Evolutionary conservation across 1,284 basidiomycete genomes (phyloP).

Genomic region (Caloboletus inedulis): DNA sequence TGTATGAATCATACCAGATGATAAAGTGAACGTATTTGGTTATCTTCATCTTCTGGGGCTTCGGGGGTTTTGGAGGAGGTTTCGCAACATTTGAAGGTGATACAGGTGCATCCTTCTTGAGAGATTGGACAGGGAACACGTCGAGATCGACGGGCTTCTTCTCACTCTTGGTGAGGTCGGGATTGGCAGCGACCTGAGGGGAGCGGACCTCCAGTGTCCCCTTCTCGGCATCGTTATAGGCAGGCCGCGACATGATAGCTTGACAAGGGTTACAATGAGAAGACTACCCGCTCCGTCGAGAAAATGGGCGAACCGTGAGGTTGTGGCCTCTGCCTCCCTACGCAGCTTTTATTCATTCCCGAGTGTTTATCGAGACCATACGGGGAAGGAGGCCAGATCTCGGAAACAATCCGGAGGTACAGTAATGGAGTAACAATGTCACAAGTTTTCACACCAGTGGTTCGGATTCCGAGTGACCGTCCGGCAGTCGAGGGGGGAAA

Average conservation of each 20-base stretch:
- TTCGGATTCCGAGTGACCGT: slow-evolving; percentile 11
- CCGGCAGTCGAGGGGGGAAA: slow-evolving; percentile 4
- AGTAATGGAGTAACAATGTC: slow-evolving; percentile 7
- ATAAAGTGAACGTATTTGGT: slow-evolving; percentile 56
- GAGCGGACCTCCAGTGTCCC: slow-evolving; percentile 47
- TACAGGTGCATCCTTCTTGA: slow-evolving; percentile 42
- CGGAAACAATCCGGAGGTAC: slow-evolving; percentile 17
- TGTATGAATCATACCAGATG: slow-evolving; percentile 70
- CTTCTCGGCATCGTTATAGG: slow-evolving; percentile 55
- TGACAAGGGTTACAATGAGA: slow-evolving; percentile 13
- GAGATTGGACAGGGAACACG: slow-evolving; percentile 32
- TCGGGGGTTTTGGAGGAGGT: slow-evolving; percentile 26
- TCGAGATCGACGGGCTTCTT: slow-evolving; percentile 36
- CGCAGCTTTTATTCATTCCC: slow-evolving; percentile 22
- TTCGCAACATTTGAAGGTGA: slow-evolving; percentile 25
- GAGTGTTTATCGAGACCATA: slow-evolving; percentile 7
- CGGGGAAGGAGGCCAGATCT: slow-evolving; percentile 11
- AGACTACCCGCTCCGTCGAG: slow-evolving; percentile 16
- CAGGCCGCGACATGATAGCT: slow-evolving; percentile 36
- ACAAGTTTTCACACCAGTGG: slow-evolving; percentile 12
- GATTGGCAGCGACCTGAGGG: slow-evolving; percentile 23
- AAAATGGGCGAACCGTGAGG: slow-evolving; percentile 11
- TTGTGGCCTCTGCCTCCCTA: not conserved
- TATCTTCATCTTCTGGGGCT: slow-evolving; percentile 41
- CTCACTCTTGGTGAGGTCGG: slow-evolving; percentile 30